Conservation (phyloP, 495 filamentous ascomycete species). For the Pseudevernia furfuracea region DNA sequence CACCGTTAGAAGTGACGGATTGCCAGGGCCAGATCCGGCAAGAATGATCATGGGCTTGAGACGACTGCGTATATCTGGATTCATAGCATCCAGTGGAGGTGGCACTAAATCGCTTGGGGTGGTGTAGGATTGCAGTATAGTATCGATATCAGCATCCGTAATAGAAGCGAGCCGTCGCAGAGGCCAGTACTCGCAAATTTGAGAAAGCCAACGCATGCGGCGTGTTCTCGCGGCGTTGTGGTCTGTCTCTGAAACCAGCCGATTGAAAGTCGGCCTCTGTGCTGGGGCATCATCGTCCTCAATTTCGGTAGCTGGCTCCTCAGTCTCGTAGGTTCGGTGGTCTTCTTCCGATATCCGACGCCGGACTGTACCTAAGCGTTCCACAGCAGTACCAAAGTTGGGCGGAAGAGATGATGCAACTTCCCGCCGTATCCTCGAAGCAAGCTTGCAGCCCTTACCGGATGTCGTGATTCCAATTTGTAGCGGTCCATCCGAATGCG, state of each 20-base stretch:
- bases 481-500: conserved; percentile 80
- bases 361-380: conserved; percentile 68
- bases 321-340: conserved; percentile 43
- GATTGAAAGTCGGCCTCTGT: conserved; percentile 84
- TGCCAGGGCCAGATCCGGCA: conserved; percentile 86
- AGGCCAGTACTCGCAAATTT: conserved; percentile 99
- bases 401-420: conserved; percentile 70
- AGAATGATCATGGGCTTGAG: conserved; percentile 66
- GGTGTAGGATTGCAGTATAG: conserved; percentile 60
- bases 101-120: conserved; percentile 20
- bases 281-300: conserved; percentile 77
- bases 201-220: conserved; percentile 84
- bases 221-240: conserved; percentile 66
- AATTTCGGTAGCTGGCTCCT: conserved; percentile 39
- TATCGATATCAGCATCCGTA: conserved; percentile 67
- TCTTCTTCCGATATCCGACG: conserved; percentile 75
- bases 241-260: conserved; percentile 65
- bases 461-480: conserved; percentile 96
- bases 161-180: conserved; percentile 71
- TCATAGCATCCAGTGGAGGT: conserved; percentile 22
- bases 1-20: conserved; percentile 81
- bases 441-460: conserved; percentile 88
- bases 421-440: conserved; percentile 82
- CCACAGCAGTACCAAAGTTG: conserved; percentile 77
- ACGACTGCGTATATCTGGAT: conserved; percentile 21